Percentiles rank a stretch among this genome's conserved stretches.
phyloP scores from a whole-genome alignment of 306 rosid genomes.

The Pyrus bretschneideri region DNA sequence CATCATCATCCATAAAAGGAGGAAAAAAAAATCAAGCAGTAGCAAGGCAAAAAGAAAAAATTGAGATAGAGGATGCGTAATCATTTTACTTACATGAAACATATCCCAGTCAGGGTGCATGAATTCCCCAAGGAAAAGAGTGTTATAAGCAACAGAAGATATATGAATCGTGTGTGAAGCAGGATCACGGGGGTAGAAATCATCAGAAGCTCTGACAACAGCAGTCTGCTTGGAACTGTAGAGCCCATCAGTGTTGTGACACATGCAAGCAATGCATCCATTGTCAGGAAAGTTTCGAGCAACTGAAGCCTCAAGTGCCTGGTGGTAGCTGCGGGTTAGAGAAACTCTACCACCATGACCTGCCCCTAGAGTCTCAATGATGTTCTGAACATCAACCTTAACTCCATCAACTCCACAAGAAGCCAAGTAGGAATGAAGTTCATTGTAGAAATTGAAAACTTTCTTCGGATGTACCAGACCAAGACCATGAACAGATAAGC shows the following conservation, averaged over 20 bases:
- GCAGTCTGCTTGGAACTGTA: constrained; percentile 91
- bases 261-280: constrained; percentile 95
- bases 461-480: constrained; percentile 91
- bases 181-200: constrained; percentile 86
- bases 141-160: constrained; percentile 91
- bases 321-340: constrained; percentile 77
- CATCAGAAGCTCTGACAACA: constrained; percentile 88
- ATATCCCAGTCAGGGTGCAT: constrained; percentile 99
- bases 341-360: constrained; percentile 94
- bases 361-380: constrained; percentile 87
- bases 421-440: constrained; percentile 88
- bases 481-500: constrained; percentile 79
- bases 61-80: neutral
- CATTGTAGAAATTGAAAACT: constrained; percentile 83
- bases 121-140: constrained; percentile 92
- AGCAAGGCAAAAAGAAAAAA: neutral
- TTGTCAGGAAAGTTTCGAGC: constrained; percentile 80
- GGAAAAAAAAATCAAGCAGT: neutral
- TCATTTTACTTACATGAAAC: constrained; percentile 72
- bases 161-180: constrained; percentile 95
- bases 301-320: constrained; percentile 84
- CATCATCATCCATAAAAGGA: neutral
- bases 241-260: constrained; percentile 90
- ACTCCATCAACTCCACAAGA: constrained; percentile 97
- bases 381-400: constrained; percentile 95